These are phyloP conservation scores for Gaeumannomyces tritici DNA, from an alignment of 2,329 filamentous ascomycete genomes.

Conservation along the genomic window DNA sequence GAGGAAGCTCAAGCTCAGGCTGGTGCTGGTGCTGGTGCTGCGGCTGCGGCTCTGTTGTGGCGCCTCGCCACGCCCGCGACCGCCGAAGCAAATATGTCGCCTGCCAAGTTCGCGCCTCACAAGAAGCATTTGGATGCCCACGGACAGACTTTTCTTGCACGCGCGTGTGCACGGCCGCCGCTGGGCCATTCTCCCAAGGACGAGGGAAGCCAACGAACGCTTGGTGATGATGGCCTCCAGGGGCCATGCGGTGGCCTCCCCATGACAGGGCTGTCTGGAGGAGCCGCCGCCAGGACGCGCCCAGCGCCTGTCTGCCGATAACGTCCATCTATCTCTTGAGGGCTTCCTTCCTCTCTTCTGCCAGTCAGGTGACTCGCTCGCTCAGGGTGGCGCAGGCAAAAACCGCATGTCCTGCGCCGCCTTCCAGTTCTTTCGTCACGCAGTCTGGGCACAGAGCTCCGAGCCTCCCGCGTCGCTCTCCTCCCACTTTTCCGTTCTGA, in stretches of 20 bases:
- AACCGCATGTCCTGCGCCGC: neutral
- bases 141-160: conserved; percentile 82
- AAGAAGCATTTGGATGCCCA: conserved; percentile 89
- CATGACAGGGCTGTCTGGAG: neutral
- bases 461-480: too few relatives aligned
- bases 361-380: neutral
- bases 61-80: conserved; percentile 43
- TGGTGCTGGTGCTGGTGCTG: neutral
- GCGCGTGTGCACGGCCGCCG: conserved; percentile 19
- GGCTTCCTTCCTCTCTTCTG: too few relatives aligned
- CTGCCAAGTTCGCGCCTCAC: conserved; percentile 59
- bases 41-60: neutral
- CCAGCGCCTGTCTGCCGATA: neutral
- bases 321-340: neutral
- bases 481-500: too few relatives aligned
- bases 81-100: conserved; percentile 52
- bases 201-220: neutral
- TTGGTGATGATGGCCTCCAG: neutral
- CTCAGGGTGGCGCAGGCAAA: neutral
- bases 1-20: neutral
- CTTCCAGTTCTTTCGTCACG: too few relatives aligned
- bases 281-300: neutral
- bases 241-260: too few relatives aligned
- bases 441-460: too few relatives aligned
- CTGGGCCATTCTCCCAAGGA: neutral